Conservation (phyloP, 495 filamentous ascomycete species). For the Hyaloscypha bicolor region DNA sequence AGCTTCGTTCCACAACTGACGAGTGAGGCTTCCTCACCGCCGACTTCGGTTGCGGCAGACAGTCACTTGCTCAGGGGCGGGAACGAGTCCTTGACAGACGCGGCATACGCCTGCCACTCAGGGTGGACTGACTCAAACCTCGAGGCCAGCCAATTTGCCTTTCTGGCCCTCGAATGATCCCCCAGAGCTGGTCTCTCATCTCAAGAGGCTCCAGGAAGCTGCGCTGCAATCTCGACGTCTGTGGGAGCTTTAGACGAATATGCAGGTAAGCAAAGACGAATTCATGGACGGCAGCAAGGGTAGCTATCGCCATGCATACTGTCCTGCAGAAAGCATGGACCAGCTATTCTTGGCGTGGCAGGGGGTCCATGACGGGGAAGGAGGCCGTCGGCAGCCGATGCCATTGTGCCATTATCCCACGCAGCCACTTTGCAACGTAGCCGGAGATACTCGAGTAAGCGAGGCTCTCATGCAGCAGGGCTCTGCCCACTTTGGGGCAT, state of each 20-base stretch:
- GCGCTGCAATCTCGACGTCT: conserved; percentile 1
- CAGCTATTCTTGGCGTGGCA: conserved; percentile 1
- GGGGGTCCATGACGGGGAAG: conserved; percentile 4
- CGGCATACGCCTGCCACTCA: background rate
- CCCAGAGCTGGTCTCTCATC: background rate
- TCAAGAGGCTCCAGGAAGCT: background rate
- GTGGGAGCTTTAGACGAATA: conserved; percentile 20
- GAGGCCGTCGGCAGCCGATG: conserved; percentile 17
- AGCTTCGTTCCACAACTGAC: conserved; percentile 13
- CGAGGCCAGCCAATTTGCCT: background rate
- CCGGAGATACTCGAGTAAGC: conserved; percentile 6
- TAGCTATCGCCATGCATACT: conserved; percentile 26
- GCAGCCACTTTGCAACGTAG: conserved; percentile 6
- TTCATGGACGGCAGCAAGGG: conserved; percentile 23
- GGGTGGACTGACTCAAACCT: background rate
- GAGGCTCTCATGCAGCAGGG: conserved; percentile 12
- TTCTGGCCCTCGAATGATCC: background rate
- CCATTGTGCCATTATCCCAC: background rate
- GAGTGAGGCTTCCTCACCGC: conserved; percentile 25
- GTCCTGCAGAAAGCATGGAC: conserved; percentile 29
- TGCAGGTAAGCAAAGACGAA: conserved; percentile 26
- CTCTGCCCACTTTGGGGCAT: conserved; percentile 18
- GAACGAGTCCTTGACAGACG: background rate
- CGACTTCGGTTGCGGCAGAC: conserved; percentile 12
- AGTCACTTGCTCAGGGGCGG: conserved; percentile 1